These are phyloP conservation scores for Nicotiana tomentosiformis DNA, from an alignment of 257 asterid genomes.

Conservation along the genomic window DNA sequence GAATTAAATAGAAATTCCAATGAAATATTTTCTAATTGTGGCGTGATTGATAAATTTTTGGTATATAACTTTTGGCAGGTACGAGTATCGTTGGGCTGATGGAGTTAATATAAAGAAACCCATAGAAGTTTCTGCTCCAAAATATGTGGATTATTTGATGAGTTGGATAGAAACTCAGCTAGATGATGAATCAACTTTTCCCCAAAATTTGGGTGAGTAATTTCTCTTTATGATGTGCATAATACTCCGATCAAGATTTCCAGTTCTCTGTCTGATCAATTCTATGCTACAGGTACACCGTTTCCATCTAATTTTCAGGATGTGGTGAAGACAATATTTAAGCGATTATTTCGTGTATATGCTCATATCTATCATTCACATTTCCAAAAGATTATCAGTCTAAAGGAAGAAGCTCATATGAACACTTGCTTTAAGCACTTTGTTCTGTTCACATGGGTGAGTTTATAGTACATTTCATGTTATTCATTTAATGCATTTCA, in stretches of 20 bases:
- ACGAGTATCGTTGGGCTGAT: constrained; percentile 92
- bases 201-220: constrained; percentile 70
- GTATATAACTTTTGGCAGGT: constrained; percentile 30
- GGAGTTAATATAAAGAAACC: constrained; percentile 85
- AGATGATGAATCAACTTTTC: constrained; percentile 79
- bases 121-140: constrained; percentile 89
- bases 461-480: constrained; percentile 8
- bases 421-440: constrained; percentile 84
- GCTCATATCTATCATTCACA: constrained; percentile 81
- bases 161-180: constrained; percentile 86
- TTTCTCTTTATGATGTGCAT: not conserved
- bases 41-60: not conserved
- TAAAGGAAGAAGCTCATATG: constrained; percentile 76
- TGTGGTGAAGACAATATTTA: constrained; percentile 70
- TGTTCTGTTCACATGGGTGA: constrained; percentile 63
- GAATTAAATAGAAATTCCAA: not conserved
- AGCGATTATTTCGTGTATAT: constrained; percentile 73
- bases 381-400: constrained; percentile 67
- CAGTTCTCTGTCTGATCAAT: not conserved
- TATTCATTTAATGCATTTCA: not conserved
- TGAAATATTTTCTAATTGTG: not conserved
- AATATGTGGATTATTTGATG: constrained; percentile 88
- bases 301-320: constrained; percentile 71
- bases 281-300: constrained; percentile 49
- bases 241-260: not conserved